Conservation (phyloP, 169 alveolate genomes). For the Cryptosporidium sp. region DNA sequence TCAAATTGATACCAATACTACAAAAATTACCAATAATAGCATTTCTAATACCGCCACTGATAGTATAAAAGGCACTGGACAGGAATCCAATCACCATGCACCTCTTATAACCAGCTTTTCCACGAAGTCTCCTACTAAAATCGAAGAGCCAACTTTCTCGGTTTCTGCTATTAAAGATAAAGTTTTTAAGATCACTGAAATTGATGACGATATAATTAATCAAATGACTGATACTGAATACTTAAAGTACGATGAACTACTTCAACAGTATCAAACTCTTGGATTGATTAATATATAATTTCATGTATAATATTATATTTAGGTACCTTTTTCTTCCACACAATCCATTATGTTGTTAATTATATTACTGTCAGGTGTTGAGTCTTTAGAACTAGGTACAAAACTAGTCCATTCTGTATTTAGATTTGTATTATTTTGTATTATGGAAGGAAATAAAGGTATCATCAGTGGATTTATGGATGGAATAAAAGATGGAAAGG, state of each 20-base stretch:
- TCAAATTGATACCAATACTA: not conserved
- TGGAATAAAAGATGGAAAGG: not conserved
- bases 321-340: not conserved
- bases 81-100: not conserved
- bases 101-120: not conserved
- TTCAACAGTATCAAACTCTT: conserved; percentile 60
- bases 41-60: not conserved
- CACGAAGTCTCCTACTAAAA: not conserved
- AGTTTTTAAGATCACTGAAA: conserved; percentile 47
- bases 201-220: conserved; percentile 52
- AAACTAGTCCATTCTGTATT: not conserved
- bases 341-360: not conserved
- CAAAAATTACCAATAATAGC: too few species aligned
- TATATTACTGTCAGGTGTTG: not conserved
- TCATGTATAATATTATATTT: not conserved
- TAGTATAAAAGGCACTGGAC: not conserved
- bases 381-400: too few species aligned
- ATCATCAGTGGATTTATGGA: not conserved
- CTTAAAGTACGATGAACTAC: conserved; percentile 52
- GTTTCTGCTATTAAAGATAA: conserved; percentile 64
- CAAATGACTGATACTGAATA: conserved; percentile 67
- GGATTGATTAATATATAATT: conserved; percentile 35
- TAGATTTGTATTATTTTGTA: not conserved
- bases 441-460: not conserved
- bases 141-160: conserved; percentile 39